These are phyloP conservation scores for Pythium rishiriense DNA, from an alignment of 352 stramenopile genomes.

Conservation along the genomic window DNA sequence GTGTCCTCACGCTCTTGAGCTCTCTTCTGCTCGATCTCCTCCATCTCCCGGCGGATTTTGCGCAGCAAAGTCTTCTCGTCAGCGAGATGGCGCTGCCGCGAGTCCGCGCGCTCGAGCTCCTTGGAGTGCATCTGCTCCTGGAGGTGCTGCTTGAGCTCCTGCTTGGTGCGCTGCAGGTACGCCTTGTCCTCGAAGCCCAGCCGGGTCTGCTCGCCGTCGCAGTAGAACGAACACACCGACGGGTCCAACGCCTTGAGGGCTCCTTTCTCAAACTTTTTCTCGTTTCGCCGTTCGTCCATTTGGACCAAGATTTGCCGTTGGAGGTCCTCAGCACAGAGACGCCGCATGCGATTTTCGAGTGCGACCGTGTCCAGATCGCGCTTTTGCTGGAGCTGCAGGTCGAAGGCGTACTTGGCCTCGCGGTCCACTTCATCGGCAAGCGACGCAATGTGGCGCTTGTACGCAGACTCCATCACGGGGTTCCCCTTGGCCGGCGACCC, in stretches of 20 bases:
- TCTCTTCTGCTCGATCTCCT: slow-evolving; percentile 62
- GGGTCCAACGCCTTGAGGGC: slow-evolving; percentile 39
- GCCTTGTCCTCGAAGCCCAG: slow-evolving; percentile 55
- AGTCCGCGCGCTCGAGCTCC: slow-evolving; percentile 43
- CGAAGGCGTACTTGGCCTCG: slow-evolving; percentile 59
- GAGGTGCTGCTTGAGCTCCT: slow-evolving; percentile 58
- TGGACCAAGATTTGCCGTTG: slow-evolving; percentile 56
- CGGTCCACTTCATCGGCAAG: slow-evolving; percentile 53
- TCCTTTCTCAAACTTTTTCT: slow-evolving; percentile 33
- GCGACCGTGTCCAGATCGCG: slow-evolving; percentile 57
- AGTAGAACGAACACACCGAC: slow-evolving; percentile 59
- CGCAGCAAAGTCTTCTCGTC: slow-evolving; percentile 62
- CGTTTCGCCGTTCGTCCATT: slow-evolving; percentile 44
- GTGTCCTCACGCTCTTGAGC: slow-evolving; percentile 50
- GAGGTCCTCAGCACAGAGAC: slow-evolving; percentile 52
- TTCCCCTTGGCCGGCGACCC: slow-evolving; percentile 40
- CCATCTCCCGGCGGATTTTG: slow-evolving; percentile 56
- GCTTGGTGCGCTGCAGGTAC: slow-evolving; percentile 39
- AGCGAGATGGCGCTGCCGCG: slow-evolving; percentile 42
- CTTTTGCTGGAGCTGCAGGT: slow-evolving; percentile 52
- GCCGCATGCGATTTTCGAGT: slow-evolving; percentile 46
- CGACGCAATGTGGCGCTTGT: slow-evolving; percentile 53
- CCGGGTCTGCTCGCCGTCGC: slow-evolving; percentile 46
- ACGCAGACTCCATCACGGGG: slow-evolving; percentile 57
- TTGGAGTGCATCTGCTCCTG: slow-evolving; percentile 61